phyloP scores from a whole-genome alignment of 768 basidiomycete genomes.

The Termitomyces sp. region DNA sequence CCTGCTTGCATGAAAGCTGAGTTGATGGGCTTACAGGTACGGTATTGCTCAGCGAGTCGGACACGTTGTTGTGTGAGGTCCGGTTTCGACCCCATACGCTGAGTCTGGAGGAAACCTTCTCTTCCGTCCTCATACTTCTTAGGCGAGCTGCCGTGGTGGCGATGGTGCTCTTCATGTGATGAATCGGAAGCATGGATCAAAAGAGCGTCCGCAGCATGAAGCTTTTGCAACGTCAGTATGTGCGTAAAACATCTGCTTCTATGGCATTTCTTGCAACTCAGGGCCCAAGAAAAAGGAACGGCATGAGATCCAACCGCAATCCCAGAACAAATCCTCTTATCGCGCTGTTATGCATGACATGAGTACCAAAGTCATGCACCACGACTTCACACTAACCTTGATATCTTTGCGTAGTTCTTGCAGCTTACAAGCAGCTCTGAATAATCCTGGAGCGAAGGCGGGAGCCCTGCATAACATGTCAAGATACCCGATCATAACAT shows the following conservation, averaged over 20 bases:
- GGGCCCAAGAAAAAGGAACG: constrained; percentile 14
- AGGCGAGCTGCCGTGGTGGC: constrained; percentile 19
- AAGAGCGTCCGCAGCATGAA: constrained; percentile 37
- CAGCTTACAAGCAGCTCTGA: constrained; percentile 25
- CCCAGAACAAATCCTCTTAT: constrained; percentile 11
- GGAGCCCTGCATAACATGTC: background rate
- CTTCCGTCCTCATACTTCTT: constrained; percentile 13
- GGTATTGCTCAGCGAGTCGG: constrained; percentile 42
- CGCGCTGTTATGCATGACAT: constrained; percentile 1
- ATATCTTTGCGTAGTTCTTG: constrained; percentile 14
- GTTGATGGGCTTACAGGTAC: constrained; percentile 42
- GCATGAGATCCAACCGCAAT: constrained; percentile 11
- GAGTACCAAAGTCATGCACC: background rate
- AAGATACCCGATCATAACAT: background rate
- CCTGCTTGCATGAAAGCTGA: constrained; percentile 35
- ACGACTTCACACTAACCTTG: constrained; percentile 3
- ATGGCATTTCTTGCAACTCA: constrained; percentile 39
- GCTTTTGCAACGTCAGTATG: constrained; percentile 20
- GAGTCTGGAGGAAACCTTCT: constrained; percentile 12
- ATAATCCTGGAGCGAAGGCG: constrained; percentile 10
- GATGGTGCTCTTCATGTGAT: constrained; percentile 26
- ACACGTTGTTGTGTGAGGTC: constrained; percentile 32
- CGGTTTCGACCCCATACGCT: constrained; percentile 28
- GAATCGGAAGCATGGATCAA: constrained; percentile 20
- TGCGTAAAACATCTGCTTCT: constrained; percentile 32